Base-by-base conservation (phyloP, 2,329 filamentous ascomycete genomes). In the Verticillium dahliae region DNA sequence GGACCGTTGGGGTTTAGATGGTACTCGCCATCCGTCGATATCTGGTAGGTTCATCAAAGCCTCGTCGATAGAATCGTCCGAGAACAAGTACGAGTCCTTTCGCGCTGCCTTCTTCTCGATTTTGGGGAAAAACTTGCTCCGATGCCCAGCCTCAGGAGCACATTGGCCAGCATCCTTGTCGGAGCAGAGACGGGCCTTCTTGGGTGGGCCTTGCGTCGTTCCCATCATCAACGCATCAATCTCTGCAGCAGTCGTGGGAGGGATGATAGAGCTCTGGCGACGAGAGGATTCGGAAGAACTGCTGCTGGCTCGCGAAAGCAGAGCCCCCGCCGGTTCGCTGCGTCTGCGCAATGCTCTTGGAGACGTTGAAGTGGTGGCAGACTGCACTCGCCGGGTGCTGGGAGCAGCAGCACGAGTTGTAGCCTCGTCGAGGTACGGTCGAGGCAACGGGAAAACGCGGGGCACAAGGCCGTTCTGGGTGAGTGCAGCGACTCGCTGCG, bases 11-110 rank as follows among this genome's bases (percentile, higher is more conserved):
- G 70, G 65, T 62, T 78, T 79, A 6, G 66, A 56, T 27, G 65
- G 61, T 6, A 73, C 69, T 55, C 76, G 72, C 82, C 81, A 84
- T 11, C 73, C 76, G n/a, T 78, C 78, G 45, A 81, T 70, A 56
- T 85, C 83, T 1, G 83, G 82, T 11, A 87, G 69, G 22, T 75
- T 76, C 33, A 75, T 71, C 22, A 86, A 72, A 0, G 78, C 81
- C 62, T 85, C 83, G 34, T 85, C 82, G 50, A 86, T 74, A 0
- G 83, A 85, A 63, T 85, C 82, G 63, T 86, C 83, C 0, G 83
- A 86, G 67, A 84, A 75, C 18, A 84, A 65, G 61, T 80, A 77
- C 1, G 72, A 72, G 11, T 82, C 80, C 38, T 71, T 70, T 57
- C 74, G 75, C 39, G 72, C 69, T 41, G 69, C 67, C 57, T 72